Base-by-base conservation (phyloP, 257 asterid genomes). In the Parsonsia alboflavescens region DNA sequence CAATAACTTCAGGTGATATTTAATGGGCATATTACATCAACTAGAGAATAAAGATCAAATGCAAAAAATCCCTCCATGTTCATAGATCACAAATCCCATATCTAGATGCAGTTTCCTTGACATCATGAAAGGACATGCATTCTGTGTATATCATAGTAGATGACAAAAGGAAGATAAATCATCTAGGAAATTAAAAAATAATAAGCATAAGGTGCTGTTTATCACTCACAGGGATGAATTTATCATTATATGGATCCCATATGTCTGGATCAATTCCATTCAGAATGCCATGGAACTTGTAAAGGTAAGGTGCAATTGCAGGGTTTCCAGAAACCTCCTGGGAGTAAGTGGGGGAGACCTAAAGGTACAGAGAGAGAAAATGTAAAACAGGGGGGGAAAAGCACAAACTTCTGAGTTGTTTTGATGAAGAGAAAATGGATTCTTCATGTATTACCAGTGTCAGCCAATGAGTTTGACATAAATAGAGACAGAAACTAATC, bases 261-360 rank as follows among this genome's bases (percentile, higher is more conserved):
- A 95, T 92, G 80, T 95, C 99, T 17, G 96, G 96, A 80, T 95
- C 98, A 78, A 95, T 95, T 79, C 99, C 99, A 83, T 95, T 95
- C 54, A 92, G 83, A 78, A 95, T 91, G 63, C 99, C 99, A 72
- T 91, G 99, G 71, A 95, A 95, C 88, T 95, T 95, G 89, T 77
- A 84, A 78, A 90, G 88, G 82, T 92, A 84, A 73, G 94, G 89
- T 66, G 96, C 89, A 79, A 95, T 76, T 24, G 80, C 78, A 50
- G 96, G 86, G 86, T 92, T 85, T 71, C 92, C 87, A 54, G 98
- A 86, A 64, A 95, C 96, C 86, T 95, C 98, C 85, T 28, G 77
- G 3, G 98, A 86, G 74, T 95, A 95, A 75, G 96, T 95, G 63
- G 99, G 99, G 68, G 98, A 95, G 52, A 95, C 99, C 98, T 95